These are phyloP conservation scores for Persicaria maculosa DNA, from an alignment of 148 eudicot genomes.

Conservation along the genomic window DNA sequence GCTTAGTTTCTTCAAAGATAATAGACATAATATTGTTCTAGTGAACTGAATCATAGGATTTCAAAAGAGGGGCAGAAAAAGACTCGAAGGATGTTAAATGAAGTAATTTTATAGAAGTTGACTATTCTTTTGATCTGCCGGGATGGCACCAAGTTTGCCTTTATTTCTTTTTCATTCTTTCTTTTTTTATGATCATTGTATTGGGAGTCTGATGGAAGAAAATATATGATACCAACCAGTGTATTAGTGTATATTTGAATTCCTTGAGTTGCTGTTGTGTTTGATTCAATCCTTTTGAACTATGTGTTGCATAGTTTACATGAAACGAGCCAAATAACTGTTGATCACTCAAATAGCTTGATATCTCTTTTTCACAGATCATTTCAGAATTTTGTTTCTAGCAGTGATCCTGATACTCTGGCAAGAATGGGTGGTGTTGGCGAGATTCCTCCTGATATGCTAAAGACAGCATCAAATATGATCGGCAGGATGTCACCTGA, in stretches of 20 bases:
- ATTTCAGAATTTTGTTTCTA: constrained; percentile 73
- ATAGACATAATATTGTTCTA: background rate
- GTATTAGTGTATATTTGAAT: background rate
- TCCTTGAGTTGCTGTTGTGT: background rate
- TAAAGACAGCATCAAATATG: constrained; percentile 77
- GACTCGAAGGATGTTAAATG: background rate
- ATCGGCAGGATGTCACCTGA: constrained; percentile 87
- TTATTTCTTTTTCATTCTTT: background rate
- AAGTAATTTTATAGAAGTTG: background rate
- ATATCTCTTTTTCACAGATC: constrained; percentile 38
- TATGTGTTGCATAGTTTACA: background rate
- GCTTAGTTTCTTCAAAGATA: background rate
- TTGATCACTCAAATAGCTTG: constrained; percentile 5
- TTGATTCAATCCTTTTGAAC: background rate
- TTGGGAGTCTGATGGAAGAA: background rate
- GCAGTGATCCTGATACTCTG: constrained; percentile 69
- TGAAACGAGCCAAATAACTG: background rate
- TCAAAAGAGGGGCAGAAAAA: background rate
- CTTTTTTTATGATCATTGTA: background rate
- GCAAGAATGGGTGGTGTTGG: constrained; percentile 51
- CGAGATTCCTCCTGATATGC: constrained; percentile 70
- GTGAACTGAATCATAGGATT: background rate
- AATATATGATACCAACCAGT: background rate
- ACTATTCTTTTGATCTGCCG: background rate
- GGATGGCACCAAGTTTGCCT: background rate